A percentile compares a stretch with the other conserved stretches of the same genome.
These are phyloP conservation scores for Auricularia heimuer DNA, from an alignment of 768 basidiomycete species.

Conservation along the genomic window DNA sequence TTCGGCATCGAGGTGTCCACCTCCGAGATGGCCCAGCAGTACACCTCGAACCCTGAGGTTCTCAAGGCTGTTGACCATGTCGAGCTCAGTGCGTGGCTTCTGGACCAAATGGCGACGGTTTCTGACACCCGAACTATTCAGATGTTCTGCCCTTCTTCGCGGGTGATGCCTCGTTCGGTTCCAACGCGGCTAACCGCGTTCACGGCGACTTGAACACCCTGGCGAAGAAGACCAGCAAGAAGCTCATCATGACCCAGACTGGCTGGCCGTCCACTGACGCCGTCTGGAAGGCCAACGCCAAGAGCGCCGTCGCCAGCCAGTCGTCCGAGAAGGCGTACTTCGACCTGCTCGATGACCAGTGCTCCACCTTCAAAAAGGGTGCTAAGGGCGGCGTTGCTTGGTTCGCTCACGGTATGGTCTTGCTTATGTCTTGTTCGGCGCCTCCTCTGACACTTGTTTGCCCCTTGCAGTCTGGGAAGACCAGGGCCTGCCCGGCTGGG, in stretches of 20 bases:
- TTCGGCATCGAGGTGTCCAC: constrained; percentile 13
- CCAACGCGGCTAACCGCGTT: not conserved
- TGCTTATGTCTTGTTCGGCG: not conserved
- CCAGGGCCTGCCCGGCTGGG: not conserved
- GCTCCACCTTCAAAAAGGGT: constrained; percentile 7
- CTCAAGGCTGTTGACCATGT: constrained; percentile 12
- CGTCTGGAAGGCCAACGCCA: constrained; percentile 12
- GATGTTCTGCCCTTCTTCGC: constrained; percentile 11
- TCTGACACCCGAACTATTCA: not conserved
- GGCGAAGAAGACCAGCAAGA: constrained; percentile 2
- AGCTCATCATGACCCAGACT: constrained; percentile 4
- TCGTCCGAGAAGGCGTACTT: constrained; percentile 11
- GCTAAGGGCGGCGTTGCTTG: constrained; percentile 8
- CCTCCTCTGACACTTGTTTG: not conserved
- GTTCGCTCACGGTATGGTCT: constrained; percentile 1
- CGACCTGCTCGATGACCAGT: constrained; percentile 12
- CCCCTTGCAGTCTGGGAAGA: not conserved
- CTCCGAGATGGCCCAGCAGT: constrained; percentile 13
- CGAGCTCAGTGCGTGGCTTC: constrained; percentile 8
- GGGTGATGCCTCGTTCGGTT: constrained; percentile 6
- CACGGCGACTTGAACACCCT: not conserved
- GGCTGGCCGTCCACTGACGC: constrained; percentile 15
- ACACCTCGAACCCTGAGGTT: constrained; percentile 7
- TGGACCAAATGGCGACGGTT: not conserved
- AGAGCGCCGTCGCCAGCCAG: constrained; percentile 11